Base-by-base conservation (phyloP, 164 flowering plant species). In the Magnolia kwangsiensis region DNA sequence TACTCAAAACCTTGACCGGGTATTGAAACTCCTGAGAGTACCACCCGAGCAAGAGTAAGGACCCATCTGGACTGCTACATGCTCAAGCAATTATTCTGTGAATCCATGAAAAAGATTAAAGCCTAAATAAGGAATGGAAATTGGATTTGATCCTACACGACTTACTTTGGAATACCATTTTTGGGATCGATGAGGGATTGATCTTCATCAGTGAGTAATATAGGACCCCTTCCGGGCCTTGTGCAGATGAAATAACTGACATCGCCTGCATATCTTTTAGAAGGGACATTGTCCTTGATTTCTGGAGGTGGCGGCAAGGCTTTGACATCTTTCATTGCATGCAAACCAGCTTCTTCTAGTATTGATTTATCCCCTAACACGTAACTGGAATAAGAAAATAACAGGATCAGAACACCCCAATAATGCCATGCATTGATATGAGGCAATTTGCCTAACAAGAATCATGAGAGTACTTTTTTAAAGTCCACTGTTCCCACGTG, bases 191-290 rank as follows among this genome's bases (percentile, higher is more conserved):
- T 87, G 81, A 96, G 99, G 73, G 93, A 87, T 67, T 81, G 86
- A 27, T 80, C 83, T 70, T 88, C 89, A 77, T 90, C 92, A 8
- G 84, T 67, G 11, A 91, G 86, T 79, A 91, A 66, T 31, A 85
- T 84, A 4, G 99, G 99, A 50, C 99, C 99, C 82, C 82, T 84
- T 51, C 99, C 99, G 65, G 92, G 97, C 81, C 87, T 90, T 45
- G 99, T 94, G 83, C 97, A 94, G 83, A 96, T 94, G 83, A 96
- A 96, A 69, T 96, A 94, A 76, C 90, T 91, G 61, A 92, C 96
- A 65, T 90, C 96, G 14, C 97, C 97, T 27, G 31, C 83, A 75
- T 66, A 76, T 79, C 81, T 88, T 77, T 86, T 87, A n/a, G 84
- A 51, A 8, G 86, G 77, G 63, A 69, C 24, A 27, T 80, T 83